A percentile compares a stretch with the other conserved stretches of the same genome.
phyloP scores from a whole-genome alignment of 164 flowering plant species.

The Magnolia kwangsiensis region DNA sequence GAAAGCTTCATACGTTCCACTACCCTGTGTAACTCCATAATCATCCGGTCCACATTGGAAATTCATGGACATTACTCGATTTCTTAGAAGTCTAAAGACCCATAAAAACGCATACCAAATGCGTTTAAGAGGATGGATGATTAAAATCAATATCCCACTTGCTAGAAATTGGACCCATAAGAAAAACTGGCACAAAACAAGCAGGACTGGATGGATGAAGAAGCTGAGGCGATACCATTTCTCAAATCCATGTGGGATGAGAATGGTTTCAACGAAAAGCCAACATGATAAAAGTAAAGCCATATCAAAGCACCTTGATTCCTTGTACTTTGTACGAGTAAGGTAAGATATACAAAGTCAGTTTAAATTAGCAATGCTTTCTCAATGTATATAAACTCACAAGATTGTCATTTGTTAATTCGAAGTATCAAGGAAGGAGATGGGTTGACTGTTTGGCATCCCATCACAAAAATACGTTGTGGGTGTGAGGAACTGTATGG shows the following conservation, averaged over 20 bases:
- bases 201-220: slow-evolving; percentile 46
- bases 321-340: background rate
- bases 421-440: slow-evolving; percentile 13
- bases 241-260: slow-evolving; percentile 40
- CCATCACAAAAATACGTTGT: background rate
- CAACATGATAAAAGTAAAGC: slow-evolving; percentile 34
- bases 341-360: background rate
- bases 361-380: background rate
- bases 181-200: slow-evolving; percentile 36
- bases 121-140: slow-evolving; percentile 11
- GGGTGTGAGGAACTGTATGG: too few relatives aligned
- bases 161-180: slow-evolving; percentile 30
- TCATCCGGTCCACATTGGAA: background rate
- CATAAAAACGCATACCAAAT: slow-evolving; percentile 5
- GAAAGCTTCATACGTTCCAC: slow-evolving; percentile 8
- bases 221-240: slow-evolving; percentile 50
- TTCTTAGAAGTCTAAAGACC: slow-evolving; percentile 10
- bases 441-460: slow-evolving; percentile 7
- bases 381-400: background rate
- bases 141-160: slow-evolving; percentile 8
- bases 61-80: background rate
- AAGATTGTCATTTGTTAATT: background rate
- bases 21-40: slow-evolving; percentile 10
- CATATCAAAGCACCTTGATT: slow-evolving; percentile 18
- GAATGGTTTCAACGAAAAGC: slow-evolving; percentile 33